phyloP scores from a whole-genome alignment of 257 asterid species.

The Eucommia ulmoides region DNA sequence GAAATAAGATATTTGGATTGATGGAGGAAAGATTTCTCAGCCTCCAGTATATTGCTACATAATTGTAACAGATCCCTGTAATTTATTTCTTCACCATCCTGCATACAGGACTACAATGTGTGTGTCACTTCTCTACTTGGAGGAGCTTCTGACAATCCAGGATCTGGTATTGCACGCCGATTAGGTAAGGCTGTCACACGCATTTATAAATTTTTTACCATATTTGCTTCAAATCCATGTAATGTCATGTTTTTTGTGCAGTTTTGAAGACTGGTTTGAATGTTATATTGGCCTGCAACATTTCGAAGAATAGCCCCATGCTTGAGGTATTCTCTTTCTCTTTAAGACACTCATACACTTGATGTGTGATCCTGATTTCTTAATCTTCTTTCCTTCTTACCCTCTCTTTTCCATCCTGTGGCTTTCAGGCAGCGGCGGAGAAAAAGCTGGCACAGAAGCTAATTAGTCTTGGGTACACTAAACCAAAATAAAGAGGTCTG shows the following conservation, averaged over 20 bases:
- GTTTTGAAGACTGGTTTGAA: constrained; percentile 75
- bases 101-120: too few relatives aligned
- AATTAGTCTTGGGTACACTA: constrained; percentile 48
- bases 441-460: constrained; percentile 64
- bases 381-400: not conserved
- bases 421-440: constrained; percentile 75
- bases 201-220: not conserved
- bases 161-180: constrained; percentile 77
- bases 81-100: too few relatives aligned
- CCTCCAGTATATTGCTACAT: too few relatives aligned
- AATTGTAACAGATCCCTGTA: too few relatives aligned
- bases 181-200: constrained; percentile 37
- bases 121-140: constrained; percentile 64
- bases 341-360: not conserved
- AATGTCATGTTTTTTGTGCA: constrained; percentile 19
- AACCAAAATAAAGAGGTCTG: constrained; percentile 21
- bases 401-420: not conserved
- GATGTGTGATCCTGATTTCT: not conserved
- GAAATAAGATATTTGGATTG: too few relatives aligned
- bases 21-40: too few relatives aligned
- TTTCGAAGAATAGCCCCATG: constrained; percentile 74
- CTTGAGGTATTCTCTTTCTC: constrained; percentile 60
- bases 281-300: constrained; percentile 65
- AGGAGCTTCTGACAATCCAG: constrained; percentile 76
- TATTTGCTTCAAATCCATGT: constrained; percentile 3